phyloP scores from a whole-genome alignment of 352 stramenopile genomes.

The Phytophthora sp. region DNA sequence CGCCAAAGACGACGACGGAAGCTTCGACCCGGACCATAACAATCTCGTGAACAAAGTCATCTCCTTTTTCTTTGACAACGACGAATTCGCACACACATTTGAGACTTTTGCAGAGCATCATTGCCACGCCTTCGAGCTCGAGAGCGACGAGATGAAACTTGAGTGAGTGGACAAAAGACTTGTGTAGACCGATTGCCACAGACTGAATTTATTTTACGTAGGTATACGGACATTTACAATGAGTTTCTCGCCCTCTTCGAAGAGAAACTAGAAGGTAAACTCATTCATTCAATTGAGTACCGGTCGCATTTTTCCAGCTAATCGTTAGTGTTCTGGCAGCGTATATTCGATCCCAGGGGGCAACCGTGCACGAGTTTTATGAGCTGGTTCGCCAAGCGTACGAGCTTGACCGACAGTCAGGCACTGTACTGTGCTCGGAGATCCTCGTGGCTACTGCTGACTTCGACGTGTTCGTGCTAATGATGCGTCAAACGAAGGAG shows the following conservation, averaged over 20 bases:
- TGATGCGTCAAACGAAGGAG: slow-evolving; percentile 87
- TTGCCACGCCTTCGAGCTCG: slow-evolving; percentile 69
- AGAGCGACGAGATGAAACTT: slow-evolving; percentile 83
- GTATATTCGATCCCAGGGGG: slow-evolving; percentile 64
- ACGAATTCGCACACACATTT: slow-evolving; percentile 77
- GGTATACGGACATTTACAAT: slow-evolving; percentile 86
- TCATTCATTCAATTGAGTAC: neutral
- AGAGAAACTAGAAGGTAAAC: slow-evolving; percentile 75
- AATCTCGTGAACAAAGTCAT: slow-evolving; percentile 72
- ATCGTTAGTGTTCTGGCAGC: slow-evolving; percentile 31
- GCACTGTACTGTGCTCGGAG: slow-evolving; percentile 71
- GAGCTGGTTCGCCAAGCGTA: slow-evolving; percentile 62
- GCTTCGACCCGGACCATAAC: slow-evolving; percentile 27
- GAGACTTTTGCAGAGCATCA: slow-evolving; percentile 70
- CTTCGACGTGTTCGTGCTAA: slow-evolving; percentile 84
- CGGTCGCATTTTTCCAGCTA: neutral
- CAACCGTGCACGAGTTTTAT: slow-evolving; percentile 74
- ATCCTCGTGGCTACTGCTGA: slow-evolving; percentile 81
- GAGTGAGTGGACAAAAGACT: slow-evolving; percentile 40
- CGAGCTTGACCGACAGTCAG: slow-evolving; percentile 61
- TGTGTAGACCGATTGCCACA: neutral
- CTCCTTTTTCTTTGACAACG: slow-evolving; percentile 82
- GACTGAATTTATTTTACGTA: slow-evolving; percentile 23
- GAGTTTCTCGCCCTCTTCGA: slow-evolving; percentile 78
- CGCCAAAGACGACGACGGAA: slow-evolving; percentile 39